Percentiles rank a stretch among this genome's conserved stretches.
Evolutionary conservation across 768 basidiomycete species (phyloP).

Genomic region (Podaxis mareebaensis): DNA sequence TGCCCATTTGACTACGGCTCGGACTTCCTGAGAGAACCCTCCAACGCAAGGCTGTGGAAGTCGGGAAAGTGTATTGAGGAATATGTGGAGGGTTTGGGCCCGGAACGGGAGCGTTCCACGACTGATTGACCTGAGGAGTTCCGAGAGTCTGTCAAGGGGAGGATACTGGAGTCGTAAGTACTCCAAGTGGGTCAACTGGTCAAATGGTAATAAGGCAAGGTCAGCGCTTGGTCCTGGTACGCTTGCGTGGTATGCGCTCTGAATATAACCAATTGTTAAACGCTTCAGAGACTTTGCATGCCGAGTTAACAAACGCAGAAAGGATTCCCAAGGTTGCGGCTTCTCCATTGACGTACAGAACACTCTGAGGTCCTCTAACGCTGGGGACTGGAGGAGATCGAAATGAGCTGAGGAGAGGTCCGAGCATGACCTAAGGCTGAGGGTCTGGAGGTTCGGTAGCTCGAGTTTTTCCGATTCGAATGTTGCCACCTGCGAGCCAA

Average conservation of each 20-base stretch:
- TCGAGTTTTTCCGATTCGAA: not conserved
- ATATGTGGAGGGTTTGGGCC: not conserved
- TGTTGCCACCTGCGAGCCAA: not conserved
- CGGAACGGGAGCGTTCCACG: not conserved
- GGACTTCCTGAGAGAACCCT: not conserved
- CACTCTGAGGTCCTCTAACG: not conserved
- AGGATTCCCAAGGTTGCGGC: not conserved
- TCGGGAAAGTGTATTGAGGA: not conserved
- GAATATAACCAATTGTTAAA: not conserved
- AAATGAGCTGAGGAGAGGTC: slow-evolving; percentile 3
- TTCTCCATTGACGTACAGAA: not conserved
- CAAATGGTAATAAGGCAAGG: not conserved
- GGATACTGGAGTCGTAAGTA: not conserved
- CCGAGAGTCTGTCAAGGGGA: not conserved
- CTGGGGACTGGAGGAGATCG: not conserved
- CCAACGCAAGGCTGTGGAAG: not conserved
- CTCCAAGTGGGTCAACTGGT: not conserved
- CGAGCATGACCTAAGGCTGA: not conserved
- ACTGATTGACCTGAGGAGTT: not conserved
- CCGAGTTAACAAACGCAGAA: not conserved
- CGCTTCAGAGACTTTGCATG: not conserved
- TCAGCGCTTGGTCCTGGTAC: not conserved
- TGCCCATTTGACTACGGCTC: not conserved
- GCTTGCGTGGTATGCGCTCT: not conserved
- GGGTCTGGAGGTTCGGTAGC: not conserved